phyloP scores from a whole-genome alignment of 208 protist species.

The Leishmania turanica region DNA sequence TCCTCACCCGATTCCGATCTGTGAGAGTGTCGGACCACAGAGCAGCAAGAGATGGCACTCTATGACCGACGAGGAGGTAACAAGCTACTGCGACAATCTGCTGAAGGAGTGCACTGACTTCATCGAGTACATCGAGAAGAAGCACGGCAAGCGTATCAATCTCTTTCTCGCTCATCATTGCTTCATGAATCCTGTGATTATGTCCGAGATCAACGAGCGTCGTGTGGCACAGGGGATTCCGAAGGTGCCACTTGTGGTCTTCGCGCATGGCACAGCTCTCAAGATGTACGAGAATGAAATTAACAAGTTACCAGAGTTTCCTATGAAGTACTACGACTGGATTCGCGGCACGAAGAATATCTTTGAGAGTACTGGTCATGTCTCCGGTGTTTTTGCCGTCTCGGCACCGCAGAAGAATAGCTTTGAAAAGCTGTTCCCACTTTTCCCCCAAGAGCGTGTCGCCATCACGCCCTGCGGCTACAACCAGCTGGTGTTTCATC shows the following conservation, averaged over 20 bases:
- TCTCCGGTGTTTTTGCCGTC: constrained; percentile 69
- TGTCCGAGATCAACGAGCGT: constrained; percentile 62
- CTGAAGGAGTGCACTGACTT: constrained; percentile 51
- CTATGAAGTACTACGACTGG: constrained; percentile 81
- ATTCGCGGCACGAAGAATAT: constrained; percentile 57
- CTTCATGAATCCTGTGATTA: constrained; percentile 84
- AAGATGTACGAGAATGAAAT: constrained; percentile 88
- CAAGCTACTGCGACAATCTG: constrained; percentile 55
- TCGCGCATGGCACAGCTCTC: constrained; percentile 77
- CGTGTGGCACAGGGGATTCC: constrained; percentile 41
- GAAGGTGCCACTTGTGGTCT: constrained; percentile 60
- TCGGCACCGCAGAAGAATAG: constrained; percentile 66
- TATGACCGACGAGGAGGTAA: constrained; percentile 64
- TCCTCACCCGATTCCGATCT: constrained; percentile 75
- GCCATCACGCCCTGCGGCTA: constrained; percentile 70
- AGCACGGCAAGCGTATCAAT: constrained; percentile 53
- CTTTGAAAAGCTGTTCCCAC: constrained; percentile 60
- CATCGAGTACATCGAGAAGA: constrained; percentile 76
- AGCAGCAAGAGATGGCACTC: constrained; percentile 81
- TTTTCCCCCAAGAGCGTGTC: constrained; percentile 60
- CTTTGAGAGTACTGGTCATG: constrained; percentile 51
- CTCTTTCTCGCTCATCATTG: constrained; percentile 78
- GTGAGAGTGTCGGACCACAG: constrained; percentile 73
- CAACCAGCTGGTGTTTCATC: constrained; percentile 77
- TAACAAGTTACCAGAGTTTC: constrained; percentile 62